Evolutionary conservation across 352 stramenopile genomes (phyloP).

Genomic region (Pythium pectinolyticum): DNA sequence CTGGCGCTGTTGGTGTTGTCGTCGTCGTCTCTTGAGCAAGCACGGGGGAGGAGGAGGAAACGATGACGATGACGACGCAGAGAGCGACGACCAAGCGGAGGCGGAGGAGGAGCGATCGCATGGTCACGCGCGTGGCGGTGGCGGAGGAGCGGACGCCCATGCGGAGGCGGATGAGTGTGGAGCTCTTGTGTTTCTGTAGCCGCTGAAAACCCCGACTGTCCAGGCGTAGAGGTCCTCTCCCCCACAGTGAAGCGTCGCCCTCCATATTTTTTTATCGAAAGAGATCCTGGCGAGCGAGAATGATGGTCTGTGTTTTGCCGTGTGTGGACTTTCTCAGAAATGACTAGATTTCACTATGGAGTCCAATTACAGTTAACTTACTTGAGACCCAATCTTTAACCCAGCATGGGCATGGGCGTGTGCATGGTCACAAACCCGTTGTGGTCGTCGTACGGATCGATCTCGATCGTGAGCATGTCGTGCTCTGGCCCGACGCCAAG

Average conservation of each 20-base stretch:
- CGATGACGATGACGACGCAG: neutral
- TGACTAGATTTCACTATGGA: slow-evolving; percentile 17
- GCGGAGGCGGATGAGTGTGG: neutral
- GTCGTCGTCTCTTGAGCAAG: neutral
- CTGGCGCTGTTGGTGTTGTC: too few relatives aligned
- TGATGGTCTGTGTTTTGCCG: too few relatives aligned
- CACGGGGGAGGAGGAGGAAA: too few relatives aligned
- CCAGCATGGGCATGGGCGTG: slow-evolving; percentile 21
- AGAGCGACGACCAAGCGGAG: neutral
- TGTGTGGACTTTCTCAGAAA: slow-evolving; percentile 7
- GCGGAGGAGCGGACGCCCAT: neutral
- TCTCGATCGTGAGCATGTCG: slow-evolving; percentile 29
- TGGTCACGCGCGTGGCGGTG: neutral
- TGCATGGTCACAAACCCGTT: slow-evolving; percentile 9
- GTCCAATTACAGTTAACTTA: slow-evolving; percentile 14
- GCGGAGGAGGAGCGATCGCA: neutral
- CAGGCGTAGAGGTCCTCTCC: neutral
- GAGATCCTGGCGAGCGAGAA: neutral
- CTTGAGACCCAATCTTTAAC: neutral
- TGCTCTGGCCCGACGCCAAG: slow-evolving; percentile 13
- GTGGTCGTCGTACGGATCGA: slow-evolving; percentile 26
- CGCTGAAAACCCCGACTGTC: too few relatives aligned
- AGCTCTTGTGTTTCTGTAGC: neutral
- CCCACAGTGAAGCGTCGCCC: slow-evolving; percentile 4
- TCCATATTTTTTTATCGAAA: neutral